Conservation (phyloP, 345 rosid species). For the Acer yangbiense region DNA sequence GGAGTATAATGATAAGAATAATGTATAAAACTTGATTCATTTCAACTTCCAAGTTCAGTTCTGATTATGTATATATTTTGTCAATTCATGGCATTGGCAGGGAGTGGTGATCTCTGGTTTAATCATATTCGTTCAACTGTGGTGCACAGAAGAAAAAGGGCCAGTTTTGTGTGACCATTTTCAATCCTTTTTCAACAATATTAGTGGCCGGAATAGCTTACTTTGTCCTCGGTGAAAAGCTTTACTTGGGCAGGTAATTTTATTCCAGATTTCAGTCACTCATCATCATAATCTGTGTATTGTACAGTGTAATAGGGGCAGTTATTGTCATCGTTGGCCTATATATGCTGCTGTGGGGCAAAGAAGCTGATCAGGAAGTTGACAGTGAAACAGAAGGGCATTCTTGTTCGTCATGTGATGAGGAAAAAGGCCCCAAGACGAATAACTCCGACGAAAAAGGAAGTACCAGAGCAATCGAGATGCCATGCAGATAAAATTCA, state of each 20-base stretch:
- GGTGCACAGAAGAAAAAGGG: constrained; percentile 65
- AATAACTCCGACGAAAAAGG: constrained; percentile 19
- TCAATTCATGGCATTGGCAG: constrained; percentile 40
- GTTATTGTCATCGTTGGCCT: constrained; percentile 50
- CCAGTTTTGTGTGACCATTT: constrained; percentile 69
- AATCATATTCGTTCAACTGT: constrained; percentile 40
- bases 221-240: constrained; percentile 60
- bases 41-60: not conserved
- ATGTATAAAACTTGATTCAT: not conserved
- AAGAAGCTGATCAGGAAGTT: constrained; percentile 41
- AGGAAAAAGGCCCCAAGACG: constrained; percentile 10
- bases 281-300: not conserved
- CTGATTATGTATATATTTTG: not conserved
- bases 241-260: constrained; percentile 60
- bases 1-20: no score
- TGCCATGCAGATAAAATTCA: constrained; percentile 11
- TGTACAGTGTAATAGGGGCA: constrained; percentile 59
- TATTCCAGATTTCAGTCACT: not conserved
- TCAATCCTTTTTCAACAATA: constrained; percentile 59
- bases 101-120: constrained; percentile 59
- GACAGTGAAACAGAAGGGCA: constrained; percentile 23
- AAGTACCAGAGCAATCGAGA: constrained; percentile 7
- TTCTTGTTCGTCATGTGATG: constrained; percentile 13
- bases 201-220: constrained; percentile 51
- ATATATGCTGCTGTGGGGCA: constrained; percentile 74